These are phyloP conservation scores for Pseudofabraea citricarpa DNA, from an alignment of 2,329 filamentous ascomycete genomes.

Conservation along the genomic window DNA sequence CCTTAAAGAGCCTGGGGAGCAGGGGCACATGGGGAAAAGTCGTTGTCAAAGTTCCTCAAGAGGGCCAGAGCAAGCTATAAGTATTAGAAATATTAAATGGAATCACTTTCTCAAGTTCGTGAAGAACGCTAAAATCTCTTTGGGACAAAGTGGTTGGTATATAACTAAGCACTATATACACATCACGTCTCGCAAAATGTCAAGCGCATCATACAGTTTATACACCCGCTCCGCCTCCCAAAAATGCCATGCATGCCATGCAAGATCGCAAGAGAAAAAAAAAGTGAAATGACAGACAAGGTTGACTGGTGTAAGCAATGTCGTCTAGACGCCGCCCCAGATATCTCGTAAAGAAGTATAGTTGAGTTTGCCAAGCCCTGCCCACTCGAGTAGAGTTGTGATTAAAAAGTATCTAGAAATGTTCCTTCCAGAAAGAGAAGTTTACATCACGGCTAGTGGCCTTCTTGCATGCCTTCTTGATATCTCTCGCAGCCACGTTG, in stretches of 20 bases:
- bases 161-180: not conserved
- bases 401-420: conserved; percentile 56
- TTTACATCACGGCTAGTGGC: conserved; percentile 74
- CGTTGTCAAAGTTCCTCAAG: conserved; percentile 77
- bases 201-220: too few species aligned
- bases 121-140: too few species aligned
- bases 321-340: conserved; percentile 1
- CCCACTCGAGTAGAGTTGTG: too few species aligned
- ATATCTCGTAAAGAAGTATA: too few species aligned
- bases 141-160: not conserved
- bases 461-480: conserved; percentile 73
- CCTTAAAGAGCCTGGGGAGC: conserved; percentile 70
- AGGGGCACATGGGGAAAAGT: conserved; percentile 95
- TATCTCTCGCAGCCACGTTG: conserved; percentile 63
- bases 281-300: too few species aligned
- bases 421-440: conserved; percentile 99
- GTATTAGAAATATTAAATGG: too few species aligned
- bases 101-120: too few species aligned
- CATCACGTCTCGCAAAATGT: not conserved
- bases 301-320: conserved; percentile 3
- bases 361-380: too few species aligned
- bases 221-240: conserved; percentile 7
- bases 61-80: conserved; percentile 52
- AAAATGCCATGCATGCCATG: too few species aligned
- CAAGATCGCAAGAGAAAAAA: too few species aligned